These are phyloP conservation scores for Colletotrichum ledebouriae DNA, from an alignment of 2,329 filamentous ascomycete species.

Conservation along the genomic window DNA sequence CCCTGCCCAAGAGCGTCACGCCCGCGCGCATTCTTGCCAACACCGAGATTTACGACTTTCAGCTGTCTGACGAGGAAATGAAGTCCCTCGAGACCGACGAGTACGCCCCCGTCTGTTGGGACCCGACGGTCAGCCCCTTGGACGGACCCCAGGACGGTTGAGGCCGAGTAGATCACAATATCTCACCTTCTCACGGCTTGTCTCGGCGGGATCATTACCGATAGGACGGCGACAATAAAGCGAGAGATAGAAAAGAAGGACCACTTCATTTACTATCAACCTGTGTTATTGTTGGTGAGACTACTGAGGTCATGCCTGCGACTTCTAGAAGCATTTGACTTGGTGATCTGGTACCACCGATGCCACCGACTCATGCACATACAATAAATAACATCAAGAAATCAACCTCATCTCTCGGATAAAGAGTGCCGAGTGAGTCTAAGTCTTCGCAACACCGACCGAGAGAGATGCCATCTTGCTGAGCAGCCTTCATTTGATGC, in stretches of 20 bases:
- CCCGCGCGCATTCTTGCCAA: constrained; percentile 77
- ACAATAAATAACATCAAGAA: background rate
- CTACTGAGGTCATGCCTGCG: constrained; percentile 4
- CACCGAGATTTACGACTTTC: constrained; percentile 66
- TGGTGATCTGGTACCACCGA: background rate
- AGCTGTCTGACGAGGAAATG: constrained; percentile 67
- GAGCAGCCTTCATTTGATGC: background rate
- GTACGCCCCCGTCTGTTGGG: constrained; percentile 69
- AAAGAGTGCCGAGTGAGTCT: constrained; percentile 9
- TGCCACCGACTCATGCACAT: constrained; percentile 3
- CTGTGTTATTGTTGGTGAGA: constrained; percentile 4
- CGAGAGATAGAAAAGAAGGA: constrained; percentile 1
- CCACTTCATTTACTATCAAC: constrained; percentile 3
- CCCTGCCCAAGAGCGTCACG: constrained; percentile 81
- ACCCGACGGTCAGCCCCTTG: constrained; percentile 64
- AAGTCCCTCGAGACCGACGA: constrained; percentile 62
- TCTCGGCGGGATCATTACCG: constrained; percentile 8
- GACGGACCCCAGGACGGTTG: constrained; percentile 49
- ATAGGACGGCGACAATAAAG: constrained; percentile 1
- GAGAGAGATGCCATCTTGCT: constrained; percentile 2
- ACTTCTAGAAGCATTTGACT: background rate
- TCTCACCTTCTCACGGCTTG: constrained; percentile 18
- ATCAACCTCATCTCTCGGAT: constrained; percentile 3
- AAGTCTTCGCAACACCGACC: constrained; percentile 5
- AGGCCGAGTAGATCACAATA: constrained; percentile 6